Evolutionary conservation across 345 rosid species (phyloP), one percentile per base, ranked within the genome.

Genomic region (Eucalyptus tenuipes): DNA sequence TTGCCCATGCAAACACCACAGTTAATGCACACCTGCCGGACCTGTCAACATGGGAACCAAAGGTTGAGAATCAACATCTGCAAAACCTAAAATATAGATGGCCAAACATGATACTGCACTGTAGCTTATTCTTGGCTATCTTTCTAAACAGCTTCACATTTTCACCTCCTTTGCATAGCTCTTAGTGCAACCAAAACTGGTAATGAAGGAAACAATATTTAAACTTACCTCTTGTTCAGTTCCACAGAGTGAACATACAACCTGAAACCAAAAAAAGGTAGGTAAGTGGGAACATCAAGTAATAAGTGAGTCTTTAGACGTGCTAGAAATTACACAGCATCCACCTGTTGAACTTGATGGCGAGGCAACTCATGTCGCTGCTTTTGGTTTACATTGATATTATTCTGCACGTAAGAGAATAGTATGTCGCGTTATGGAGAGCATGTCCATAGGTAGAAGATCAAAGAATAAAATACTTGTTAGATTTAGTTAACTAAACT

Each of bases 1-100:
- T 93, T 94, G 47, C 95, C 98, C 99, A 97, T 97, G 88, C 98
- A 96, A 15, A 97, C 96, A 59, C 99, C 97, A 80, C 99, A 97
- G 87, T 93, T 92, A 24, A 91, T 90, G 88, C 99, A 97, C 57
- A 86, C 91, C 91, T 96, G 97, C 50, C 89, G 93, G 88, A 92
- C 98, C 99, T 97, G 91, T 42, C 33, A 29, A 85, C 79, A 91
- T 31, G 71, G 87, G 49, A 94, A 11, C 66, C 86, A 87, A 90
- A 53, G 37, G 49, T 61, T 20, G 48, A 57, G 52, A 37, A 87
- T 50, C 66, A 37, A 49, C 25, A 50, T 40, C 49, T 27, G 18
- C 55, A 55, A 31, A 61, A n/a, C 42, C 37, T 48, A 57, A 88
- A 59, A 48, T 75, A 27, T 52, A 37, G 31, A 64, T 37, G 87